phyloP scores from a whole-genome alignment of 2,329 filamentous ascomycete species.

The Arthrinium phaeospermum region DNA sequence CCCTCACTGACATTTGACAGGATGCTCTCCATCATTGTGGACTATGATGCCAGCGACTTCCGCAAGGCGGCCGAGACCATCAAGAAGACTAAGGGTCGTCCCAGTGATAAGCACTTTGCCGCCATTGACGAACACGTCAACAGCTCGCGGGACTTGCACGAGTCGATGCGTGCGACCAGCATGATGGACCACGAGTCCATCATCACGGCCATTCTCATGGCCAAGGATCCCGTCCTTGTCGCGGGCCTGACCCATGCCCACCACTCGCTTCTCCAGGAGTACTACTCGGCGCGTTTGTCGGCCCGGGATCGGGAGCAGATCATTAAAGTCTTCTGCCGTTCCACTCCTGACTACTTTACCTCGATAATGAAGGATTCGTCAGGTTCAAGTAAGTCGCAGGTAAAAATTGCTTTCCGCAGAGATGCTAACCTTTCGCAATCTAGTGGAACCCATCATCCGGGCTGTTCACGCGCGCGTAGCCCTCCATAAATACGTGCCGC shows the following conservation, averaged over 20 bases:
- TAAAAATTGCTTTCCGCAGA: neutral
- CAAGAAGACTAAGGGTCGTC: slow-evolving; percentile 64
- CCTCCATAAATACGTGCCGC: slow-evolving; percentile 70
- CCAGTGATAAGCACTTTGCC: slow-evolving; percentile 65
- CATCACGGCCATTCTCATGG: slow-evolving; percentile 66
- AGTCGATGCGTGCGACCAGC: slow-evolving; percentile 63
- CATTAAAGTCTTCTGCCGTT: slow-evolving; percentile 68
- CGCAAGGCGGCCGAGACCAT: slow-evolving; percentile 68
- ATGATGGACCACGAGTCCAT: slow-evolving; percentile 61
- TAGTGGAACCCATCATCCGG: slow-evolving; percentile 67
- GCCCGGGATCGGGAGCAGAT: slow-evolving; percentile 77
- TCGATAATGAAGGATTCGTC: slow-evolving; percentile 68
- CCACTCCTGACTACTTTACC: slow-evolving; percentile 76
- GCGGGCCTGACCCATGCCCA: slow-evolving; percentile 61
- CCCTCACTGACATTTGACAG: slow-evolving; percentile 42
- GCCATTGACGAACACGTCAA: slow-evolving; percentile 65
- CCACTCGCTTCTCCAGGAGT: slow-evolving; percentile 70
- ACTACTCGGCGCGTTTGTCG: slow-evolving; percentile 72
- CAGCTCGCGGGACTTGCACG: slow-evolving; percentile 60
- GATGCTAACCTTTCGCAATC: neutral
- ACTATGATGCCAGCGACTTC: slow-evolving; percentile 76
- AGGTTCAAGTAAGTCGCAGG: slow-evolving; percentile 63
- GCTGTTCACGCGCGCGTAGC: slow-evolving; percentile 74
- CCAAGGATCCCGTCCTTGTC: slow-evolving; percentile 50
- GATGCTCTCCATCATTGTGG: slow-evolving; percentile 75